Percentiles rank a stretch among this genome's conserved stretches.
phyloP scores from a whole-genome alignment of 2,329 filamentous ascomycete species.

The Scedosporium boydii region DNA sequence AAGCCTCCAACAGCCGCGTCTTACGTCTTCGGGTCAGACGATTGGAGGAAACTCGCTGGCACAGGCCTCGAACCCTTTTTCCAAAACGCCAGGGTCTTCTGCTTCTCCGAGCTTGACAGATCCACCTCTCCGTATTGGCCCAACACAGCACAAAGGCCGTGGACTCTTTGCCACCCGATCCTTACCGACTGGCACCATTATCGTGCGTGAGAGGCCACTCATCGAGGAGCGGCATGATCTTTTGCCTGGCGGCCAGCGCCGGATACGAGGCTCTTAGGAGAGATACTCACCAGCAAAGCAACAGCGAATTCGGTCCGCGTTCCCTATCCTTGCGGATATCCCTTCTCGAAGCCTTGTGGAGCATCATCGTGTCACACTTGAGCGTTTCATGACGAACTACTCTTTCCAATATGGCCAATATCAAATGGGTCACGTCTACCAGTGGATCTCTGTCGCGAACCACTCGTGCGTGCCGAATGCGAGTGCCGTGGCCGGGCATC shows the following conservation, averaged over 20 bases:
- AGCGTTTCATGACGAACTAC: conserved; percentile 1
- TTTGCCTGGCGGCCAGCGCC: not conserved
- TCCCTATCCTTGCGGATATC: not conserved
- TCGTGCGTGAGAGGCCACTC: conserved; percentile 16
- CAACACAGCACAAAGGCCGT: not conserved
- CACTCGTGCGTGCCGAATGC: conserved; percentile 1
- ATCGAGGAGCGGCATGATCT: conserved; percentile 16
- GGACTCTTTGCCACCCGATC: not conserved
- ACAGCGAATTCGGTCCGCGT: not conserved
- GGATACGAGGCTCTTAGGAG: conserved; percentile 3
- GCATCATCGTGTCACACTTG: not conserved
- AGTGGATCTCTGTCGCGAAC: conserved; percentile 4
- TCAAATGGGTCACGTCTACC: conserved; percentile 9
- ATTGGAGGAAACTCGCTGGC: not conserved
- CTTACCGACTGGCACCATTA: not conserved
- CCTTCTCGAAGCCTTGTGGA: not conserved
- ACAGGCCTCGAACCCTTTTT: not conserved
- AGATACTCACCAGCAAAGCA: not conserved
- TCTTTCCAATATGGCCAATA: conserved; percentile 16
- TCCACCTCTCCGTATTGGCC: not conserved
- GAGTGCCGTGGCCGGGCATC: not conserved
- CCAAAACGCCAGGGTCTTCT: not conserved
- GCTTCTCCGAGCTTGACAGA: not conserved
- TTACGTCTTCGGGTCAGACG: not conserved
- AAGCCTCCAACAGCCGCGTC: too few relatives aligned